phyloP scores from a whole-genome alignment of 768 basidiomycete species.

The Xerocomus spinulosus region DNA sequence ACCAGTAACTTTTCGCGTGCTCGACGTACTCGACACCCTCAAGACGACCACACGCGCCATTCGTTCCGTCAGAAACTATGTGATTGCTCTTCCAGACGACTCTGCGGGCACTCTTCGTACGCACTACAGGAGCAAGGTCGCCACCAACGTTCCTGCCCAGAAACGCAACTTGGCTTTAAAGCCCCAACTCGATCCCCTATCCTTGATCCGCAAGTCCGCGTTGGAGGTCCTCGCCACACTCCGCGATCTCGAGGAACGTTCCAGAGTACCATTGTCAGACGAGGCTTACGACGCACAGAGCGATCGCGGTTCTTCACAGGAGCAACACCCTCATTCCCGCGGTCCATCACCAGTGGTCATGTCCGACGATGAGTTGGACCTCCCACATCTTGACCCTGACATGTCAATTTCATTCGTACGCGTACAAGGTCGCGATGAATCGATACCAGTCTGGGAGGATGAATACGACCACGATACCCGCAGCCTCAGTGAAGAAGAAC shows the following conservation, averaged over 20 bases:
- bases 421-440: slow-evolving; percentile 59
- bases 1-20: slow-evolving; percentile 24
- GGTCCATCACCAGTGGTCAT: slow-evolving; percentile 40
- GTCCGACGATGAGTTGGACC: slow-evolving; percentile 36
- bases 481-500: slow-evolving; percentile 44
- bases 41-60: slow-evolving; percentile 79
- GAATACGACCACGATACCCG: slow-evolving; percentile 45
- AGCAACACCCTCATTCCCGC: slow-evolving; percentile 35
- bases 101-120: slow-evolving; percentile 50
- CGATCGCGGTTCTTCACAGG: slow-evolving; percentile 50
- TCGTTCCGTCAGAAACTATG: slow-evolving; percentile 78
- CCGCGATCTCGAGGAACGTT: slow-evolving; percentile 73
- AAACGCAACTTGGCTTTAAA: slow-evolving; percentile 35
- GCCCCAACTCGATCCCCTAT: slow-evolving; percentile 53
- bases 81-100: slow-evolving; percentile 78
- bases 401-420: slow-evolving; percentile 64
- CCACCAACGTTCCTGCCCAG: slow-evolving; percentile 31
- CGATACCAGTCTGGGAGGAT: slow-evolving; percentile 80
- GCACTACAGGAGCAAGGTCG: slow-evolving; percentile 53
- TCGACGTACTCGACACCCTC: slow-evolving; percentile 65
- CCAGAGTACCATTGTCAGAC: slow-evolving; percentile 70
- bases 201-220: slow-evolving; percentile 68
- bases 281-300: slow-evolving; percentile 82
- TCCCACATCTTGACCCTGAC: slow-evolving; percentile 47
- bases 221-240: slow-evolving; percentile 80